Base-by-base conservation (phyloP, 2,329 filamentous ascomycete genomes). In the Sphaceloma murrayae region DNA sequence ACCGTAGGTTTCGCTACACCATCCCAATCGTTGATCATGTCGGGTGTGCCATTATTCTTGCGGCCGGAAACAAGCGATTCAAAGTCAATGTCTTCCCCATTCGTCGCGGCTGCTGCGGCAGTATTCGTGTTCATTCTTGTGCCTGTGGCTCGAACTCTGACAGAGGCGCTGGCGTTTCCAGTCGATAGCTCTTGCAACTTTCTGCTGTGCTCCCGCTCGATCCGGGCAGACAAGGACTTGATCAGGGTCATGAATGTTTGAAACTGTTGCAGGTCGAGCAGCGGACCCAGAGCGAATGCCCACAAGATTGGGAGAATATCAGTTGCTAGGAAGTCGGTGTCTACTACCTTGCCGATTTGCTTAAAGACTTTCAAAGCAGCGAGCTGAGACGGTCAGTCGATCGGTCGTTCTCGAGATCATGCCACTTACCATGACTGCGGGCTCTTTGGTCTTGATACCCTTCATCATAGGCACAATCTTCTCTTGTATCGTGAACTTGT, bases 401-500 rank as follows among this genome's bases (percentile, higher is more conserved):
- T 22, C 4, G 4, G 21, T 6, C 38, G 1, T 9, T 19, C 4
- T 3, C 14, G 8, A 19, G 7, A n/a, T 13, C 10, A 17, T 27
- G n/a, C n/a, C 6, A 50, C 62, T 51, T 60, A 68, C 67, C 85
- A 96, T 96, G 7, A 98, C 91, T 5, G 87, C 88, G 0, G 91
- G 91, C 61, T 98, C 91, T 59, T 94, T 96, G 0, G 91, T 98
- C 64, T 94, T 96, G 67, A 98, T 96, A 2, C 73, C 87, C 57
- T 85, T 87, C 49, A 98, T 72, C 3, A 96, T 67, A 0, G 91
- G 91, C 0, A 96, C 76, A 24, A 98, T 84, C 67, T 95, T 96
- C 60, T 98, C 91, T 61, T 98, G 91, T 67, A 98, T 89, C 0
- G 91, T 96, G 58, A 91, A 96, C 62, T 96, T 96, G 67, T 98